Base-by-base conservation (phyloP, 176 grass and related monocot genomes). In the Guadua angustifolia region DNA sequence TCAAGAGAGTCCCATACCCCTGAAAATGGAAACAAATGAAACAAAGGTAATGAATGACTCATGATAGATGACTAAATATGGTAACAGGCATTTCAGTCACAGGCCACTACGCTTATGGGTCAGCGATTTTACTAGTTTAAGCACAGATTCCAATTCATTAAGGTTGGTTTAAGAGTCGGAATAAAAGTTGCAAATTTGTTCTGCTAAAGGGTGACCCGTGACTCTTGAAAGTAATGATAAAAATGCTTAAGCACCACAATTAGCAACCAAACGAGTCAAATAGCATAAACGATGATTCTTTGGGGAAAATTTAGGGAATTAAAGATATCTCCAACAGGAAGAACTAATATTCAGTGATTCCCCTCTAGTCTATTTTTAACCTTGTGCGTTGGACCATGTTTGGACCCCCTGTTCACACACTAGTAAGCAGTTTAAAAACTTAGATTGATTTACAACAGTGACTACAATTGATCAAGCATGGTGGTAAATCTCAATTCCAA, bases 1-100 rank as follows among this genome's bases (percentile, higher is more conserved):
- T 99, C 71, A 99, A 59, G 14, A 99, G 86, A 38, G 93, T 99
- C 29, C 96, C 96, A 64, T 99, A 95, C 5, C 96, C 96, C 93
- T 95, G 73, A 10, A n/a, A 9, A 74, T 5, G 32, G 35, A 58
- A 22, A 75, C 6, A 15, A 21, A 71, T 55, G n/a, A n/a, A 91
- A 69, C 59, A 84, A 84, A 74, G 22, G 29, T 75, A 68, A 26
- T 14, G 52, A 68, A 26, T 14, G 52, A 10, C 25, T 16, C 4
- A 33, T 62, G 62, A 25, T 44, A 49, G 71, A 74, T 46, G 39
- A 50, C 44, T 21, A 36, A 61, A 61, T 25, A 22, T 6, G 13
- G 5, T 53, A 57, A 24, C 11, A 84, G 29, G 22, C 43, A 52
- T 68, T 29, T 64, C 22, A 19, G 33, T 53, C 5, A 25, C 17